These are phyloP conservation scores for Saturnispora silvae DNA, from an alignment of 805 yeast genomes.

Conservation along the genomic window DNA sequence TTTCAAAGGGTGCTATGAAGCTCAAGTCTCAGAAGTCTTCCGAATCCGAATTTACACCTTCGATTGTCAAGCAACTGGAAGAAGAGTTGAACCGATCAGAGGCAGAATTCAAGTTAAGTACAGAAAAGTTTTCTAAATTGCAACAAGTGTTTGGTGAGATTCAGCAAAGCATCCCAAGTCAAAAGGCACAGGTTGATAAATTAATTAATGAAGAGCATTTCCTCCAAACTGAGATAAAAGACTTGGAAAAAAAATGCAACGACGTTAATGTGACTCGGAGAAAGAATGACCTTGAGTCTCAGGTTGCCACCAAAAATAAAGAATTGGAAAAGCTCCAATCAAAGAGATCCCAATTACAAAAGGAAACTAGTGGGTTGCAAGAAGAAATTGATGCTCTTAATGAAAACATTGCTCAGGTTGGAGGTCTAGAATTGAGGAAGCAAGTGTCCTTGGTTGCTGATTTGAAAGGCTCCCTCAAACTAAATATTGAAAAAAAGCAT, in stretches of 20 bases:
- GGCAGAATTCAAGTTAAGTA: slow-evolving; percentile 28
- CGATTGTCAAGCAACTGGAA: slow-evolving; percentile 45
- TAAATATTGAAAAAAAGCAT: slow-evolving; percentile 44
- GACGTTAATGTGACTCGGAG: slow-evolving; percentile 24
- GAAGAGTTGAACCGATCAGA: slow-evolving; percentile 39
- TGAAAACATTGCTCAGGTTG: slow-evolving; percentile 76
- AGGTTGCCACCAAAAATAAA: slow-evolving; percentile 21
- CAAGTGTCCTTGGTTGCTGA: slow-evolving; percentile 81
- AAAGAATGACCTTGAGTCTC: slow-evolving; percentile 24
- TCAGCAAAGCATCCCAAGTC: slow-evolving; percentile 58
- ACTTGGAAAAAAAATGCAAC: slow-evolving; percentile 33
- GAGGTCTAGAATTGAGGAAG: slow-evolving; percentile 74
- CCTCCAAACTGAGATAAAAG: slow-evolving; percentile 40
- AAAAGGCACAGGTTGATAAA: slow-evolving; percentile 52
- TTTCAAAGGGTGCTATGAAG: slow-evolving; percentile 69
- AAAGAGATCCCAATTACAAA: slow-evolving; percentile 31
- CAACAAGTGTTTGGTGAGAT: slow-evolving; percentile 44
- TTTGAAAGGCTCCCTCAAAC: slow-evolving; percentile 52
- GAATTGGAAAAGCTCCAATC: slow-evolving; percentile 26
- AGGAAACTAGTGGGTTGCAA: slow-evolving; percentile 46
- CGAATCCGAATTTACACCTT: slow-evolving; percentile 27
- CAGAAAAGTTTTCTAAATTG: slow-evolving; percentile 49
- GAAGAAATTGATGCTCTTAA: slow-evolving; percentile 50
- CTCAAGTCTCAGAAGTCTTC: slow-evolving; percentile 27
- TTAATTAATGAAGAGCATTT: slow-evolving; percentile 55